These are phyloP conservation scores for Evansstolkia leycettana DNA, from an alignment of 495 filamentous ascomycete genomes.

Conservation along the genomic window DNA sequence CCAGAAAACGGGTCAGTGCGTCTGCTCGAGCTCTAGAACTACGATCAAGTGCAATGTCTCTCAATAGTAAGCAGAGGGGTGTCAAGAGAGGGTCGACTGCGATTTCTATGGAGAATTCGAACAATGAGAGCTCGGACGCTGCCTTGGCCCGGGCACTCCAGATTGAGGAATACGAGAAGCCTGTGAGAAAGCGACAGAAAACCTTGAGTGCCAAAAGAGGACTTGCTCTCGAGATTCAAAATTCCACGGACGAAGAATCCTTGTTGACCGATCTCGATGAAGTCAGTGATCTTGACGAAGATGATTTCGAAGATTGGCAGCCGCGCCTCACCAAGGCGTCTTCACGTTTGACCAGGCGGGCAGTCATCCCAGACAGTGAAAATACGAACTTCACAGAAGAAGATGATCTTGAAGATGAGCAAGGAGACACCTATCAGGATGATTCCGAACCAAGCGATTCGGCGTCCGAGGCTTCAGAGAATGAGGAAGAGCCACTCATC, in stretches of 20 bases:
- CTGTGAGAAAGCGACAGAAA: constrained; percentile 16
- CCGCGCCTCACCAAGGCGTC: constrained; percentile 7
- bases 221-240: constrained; percentile 1
- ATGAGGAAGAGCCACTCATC: too few species aligned
- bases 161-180: constrained; percentile 43
- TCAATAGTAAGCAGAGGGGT: constrained; percentile 15
- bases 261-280: constrained; percentile 11
- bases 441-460: too few species aligned
- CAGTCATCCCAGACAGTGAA: constrained; percentile 3
- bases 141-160: constrained; percentile 48
- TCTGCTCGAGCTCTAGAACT: constrained; percentile 27
- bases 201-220: constrained; percentile 4
- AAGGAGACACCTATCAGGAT: too few species aligned
- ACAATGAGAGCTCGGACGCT: constrained; percentile 35
- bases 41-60: constrained; percentile 24
- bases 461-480: too few species aligned
- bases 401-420: constrained; percentile 1
- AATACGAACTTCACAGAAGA: constrained; percentile 1
- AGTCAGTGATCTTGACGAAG: constrained; percentile 7
- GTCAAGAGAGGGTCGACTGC: constrained; percentile 20
- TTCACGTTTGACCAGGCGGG: constrained; percentile 4
- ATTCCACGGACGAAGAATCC: constrained; percentile 5
- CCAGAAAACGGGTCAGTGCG: constrained; percentile 23
- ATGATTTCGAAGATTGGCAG: constrained; percentile 4
- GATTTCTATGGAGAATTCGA: constrained; percentile 15